A percentile compares a stretch with the other conserved stretches of the same genome.
phyloP scores from a whole-genome alignment of 2,329 filamentous ascomycete species.

The Fusarium redolens region DNA sequence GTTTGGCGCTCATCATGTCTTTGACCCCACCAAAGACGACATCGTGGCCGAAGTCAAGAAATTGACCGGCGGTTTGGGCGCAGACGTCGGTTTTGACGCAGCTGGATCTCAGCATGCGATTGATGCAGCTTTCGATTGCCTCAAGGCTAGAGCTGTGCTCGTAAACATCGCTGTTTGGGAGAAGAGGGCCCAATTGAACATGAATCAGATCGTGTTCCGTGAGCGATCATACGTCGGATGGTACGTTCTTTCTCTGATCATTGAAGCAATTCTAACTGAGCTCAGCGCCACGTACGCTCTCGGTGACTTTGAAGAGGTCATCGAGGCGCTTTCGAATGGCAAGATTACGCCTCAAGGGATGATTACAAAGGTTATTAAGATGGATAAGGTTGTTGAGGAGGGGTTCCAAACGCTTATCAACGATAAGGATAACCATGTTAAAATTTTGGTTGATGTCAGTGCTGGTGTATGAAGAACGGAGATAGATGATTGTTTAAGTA shows the following conservation, averaged over 20 bases:
- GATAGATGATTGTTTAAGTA: accelerated
- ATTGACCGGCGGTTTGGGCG: not conserved
- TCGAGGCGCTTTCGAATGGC: constrained; percentile 9
- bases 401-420: constrained; percentile 10
- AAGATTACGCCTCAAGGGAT: constrained; percentile 9
- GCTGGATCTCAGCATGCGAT: constrained; percentile 13
- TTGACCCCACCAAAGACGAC: constrained; percentile 21
- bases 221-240: constrained; percentile 22
- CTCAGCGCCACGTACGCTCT: not conserved
- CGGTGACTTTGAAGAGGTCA: constrained; percentile 19
- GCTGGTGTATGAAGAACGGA: not conserved
- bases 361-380: constrained; percentile 28
- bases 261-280: not conserved
- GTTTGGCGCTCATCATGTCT: constrained; percentile 16
- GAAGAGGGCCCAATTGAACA: constrained; percentile 17
- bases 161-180: constrained; percentile 26
- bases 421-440: constrained; percentile 23
- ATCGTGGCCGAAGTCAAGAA: constrained; percentile 17
- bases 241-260: not conserved
- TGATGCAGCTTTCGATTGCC: constrained; percentile 10
- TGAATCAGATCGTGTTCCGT: constrained; percentile 25
- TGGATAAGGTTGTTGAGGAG: constrained; percentile 21
- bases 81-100: constrained; percentile 19
- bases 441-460: constrained; percentile 17
- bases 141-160: constrained; percentile 5